phyloP scores from a whole-genome alignment of 306 rosid genomes.

The Cyclanthera cordifolia region DNA sequence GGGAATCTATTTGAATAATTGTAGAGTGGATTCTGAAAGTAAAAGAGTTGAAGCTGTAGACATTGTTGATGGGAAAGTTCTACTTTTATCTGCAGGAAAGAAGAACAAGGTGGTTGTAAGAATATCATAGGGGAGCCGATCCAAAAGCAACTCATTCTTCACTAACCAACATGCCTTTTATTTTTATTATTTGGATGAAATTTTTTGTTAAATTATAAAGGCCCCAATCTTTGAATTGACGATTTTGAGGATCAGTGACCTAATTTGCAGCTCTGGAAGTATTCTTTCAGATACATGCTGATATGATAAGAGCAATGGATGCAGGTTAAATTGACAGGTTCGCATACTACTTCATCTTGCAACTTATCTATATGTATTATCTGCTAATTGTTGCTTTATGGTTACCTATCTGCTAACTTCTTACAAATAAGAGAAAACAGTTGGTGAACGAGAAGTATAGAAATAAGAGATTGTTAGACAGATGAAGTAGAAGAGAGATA shows the following conservation, averaged over 20 bases:
- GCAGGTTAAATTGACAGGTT: neutral
- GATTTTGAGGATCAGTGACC: neutral
- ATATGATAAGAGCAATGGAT: neutral
- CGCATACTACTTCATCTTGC: neutral
- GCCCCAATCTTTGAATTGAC: neutral
- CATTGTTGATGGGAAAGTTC: conserved; percentile 79
- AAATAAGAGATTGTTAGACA: neutral
- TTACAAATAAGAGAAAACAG: neutral
- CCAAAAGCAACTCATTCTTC: conserved; percentile 14
- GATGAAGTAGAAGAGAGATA: neutral
- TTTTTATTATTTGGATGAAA: neutral
- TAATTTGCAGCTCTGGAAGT: neutral
- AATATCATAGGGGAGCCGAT: conserved; percentile 30
- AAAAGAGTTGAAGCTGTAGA: conserved; percentile 53
- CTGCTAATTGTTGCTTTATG: neutral
- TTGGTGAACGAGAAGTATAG: neutral
- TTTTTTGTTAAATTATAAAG: conserved; percentile 12
- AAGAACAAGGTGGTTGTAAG: conserved; percentile 88
- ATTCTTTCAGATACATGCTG: conserved; percentile 2
- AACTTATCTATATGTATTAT: neutral
- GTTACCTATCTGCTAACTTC: neutral
- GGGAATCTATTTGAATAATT: conserved; percentile 80
- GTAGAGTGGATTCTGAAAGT: conserved; percentile 55
- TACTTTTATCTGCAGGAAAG: conserved; percentile 85
- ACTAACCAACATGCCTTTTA: conserved; percentile 10